These are phyloP conservation scores for Microsporum ferrugineum DNA, from an alignment of 2,329 filamentous ascomycete species.

Conservation along the genomic window DNA sequence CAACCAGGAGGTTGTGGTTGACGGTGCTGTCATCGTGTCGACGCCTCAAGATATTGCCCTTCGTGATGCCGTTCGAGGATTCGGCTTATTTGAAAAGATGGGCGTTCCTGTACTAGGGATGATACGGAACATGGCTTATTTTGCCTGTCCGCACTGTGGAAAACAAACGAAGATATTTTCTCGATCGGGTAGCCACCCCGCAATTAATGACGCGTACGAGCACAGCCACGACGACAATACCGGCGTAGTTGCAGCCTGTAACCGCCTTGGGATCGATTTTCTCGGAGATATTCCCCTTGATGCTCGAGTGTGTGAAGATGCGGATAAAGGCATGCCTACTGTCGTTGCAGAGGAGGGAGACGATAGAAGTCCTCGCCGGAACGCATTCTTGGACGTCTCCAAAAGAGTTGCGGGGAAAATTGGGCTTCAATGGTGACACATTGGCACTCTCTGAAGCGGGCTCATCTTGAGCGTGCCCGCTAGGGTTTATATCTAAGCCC, in stretches of 20 bases:
- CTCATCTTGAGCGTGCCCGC: background rate
- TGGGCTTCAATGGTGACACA: slow-evolving; percentile 30
- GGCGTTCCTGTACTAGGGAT: slow-evolving; percentile 67
- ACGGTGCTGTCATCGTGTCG: slow-evolving; percentile 73
- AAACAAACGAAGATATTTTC: slow-evolving; percentile 68
- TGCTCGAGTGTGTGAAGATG: slow-evolving; percentile 73
- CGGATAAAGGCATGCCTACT: slow-evolving; percentile 76
- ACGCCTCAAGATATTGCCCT: slow-evolving; percentile 90
- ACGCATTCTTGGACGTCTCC: slow-evolving; percentile 62
- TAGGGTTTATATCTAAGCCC: too few relatives aligned
- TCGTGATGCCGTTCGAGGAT: slow-evolving; percentile 81
- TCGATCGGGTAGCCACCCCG: slow-evolving; percentile 18
- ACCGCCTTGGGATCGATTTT: slow-evolving; percentile 62
- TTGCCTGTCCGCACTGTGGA: slow-evolving; percentile 66
- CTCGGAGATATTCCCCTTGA: slow-evolving; percentile 84
- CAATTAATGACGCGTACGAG: slow-evolving; percentile 10
- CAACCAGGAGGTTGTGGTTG: slow-evolving; percentile 81
- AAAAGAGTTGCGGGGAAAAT: slow-evolving; percentile 38
- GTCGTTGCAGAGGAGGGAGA: slow-evolving; percentile 67
- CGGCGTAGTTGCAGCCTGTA: slow-evolving; percentile 57
- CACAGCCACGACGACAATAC: slow-evolving; percentile 36
- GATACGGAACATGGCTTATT: slow-evolving; percentile 85
- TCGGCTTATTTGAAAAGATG: slow-evolving; percentile 85
- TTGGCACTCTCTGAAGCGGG: background rate
- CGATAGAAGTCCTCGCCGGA: slow-evolving; percentile 53